Evolutionary conservation across 2,329 filamentous ascomycete species (phyloP), one percentile per base, ranked within the genome.

Genomic region (Calonectria pteridis): DNA sequence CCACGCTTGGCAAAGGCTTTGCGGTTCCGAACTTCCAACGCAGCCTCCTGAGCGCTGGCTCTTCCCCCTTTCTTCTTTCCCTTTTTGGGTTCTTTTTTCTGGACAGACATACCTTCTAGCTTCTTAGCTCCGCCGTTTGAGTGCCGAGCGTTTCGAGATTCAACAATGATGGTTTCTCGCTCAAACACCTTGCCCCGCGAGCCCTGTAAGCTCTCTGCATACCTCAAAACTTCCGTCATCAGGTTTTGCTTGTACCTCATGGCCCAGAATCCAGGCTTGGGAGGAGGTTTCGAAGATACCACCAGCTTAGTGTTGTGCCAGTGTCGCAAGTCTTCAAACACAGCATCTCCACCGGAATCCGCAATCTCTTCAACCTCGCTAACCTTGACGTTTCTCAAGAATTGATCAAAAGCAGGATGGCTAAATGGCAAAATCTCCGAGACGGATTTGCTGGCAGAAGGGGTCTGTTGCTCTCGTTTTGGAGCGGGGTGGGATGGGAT

Each of bases 181-280:
- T 93, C 87, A 6, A 94, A 86, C 3, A 85, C 85, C 75, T 91
- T 93, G 4, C 92, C 93, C 2, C 88, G 86, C 0, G 91, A 87
- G 71, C 92, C 93, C 0, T 92, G 94, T 59, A 95, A 85, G 82
- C 92, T 94, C 16, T 91, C 92, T 2, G 94, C 92, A 80, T 95
- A 95, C 1, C 88, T 86, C 33, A 88, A 88, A 83, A 93, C 93
- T 72, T 94, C 92, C 1, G 89, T 88, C 89, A 94, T 93, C 79
- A 91, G 92, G 66, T 86, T 87, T 77, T 95, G 93, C 55, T 93
- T 91, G 67, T 85, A 85, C 74, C 85, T 88, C 67, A 82, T 83
- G 9, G 86, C 82, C 31, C 73, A 83, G 59, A 79, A 83, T 1
- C 76, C 82, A 18, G 77, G 70, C 31, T 63, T 63, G 0, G 76